phyloP scores from a whole-genome alignment of 2,329 filamentous ascomycete species.

The Colletotrichum eremochloae region DNA sequence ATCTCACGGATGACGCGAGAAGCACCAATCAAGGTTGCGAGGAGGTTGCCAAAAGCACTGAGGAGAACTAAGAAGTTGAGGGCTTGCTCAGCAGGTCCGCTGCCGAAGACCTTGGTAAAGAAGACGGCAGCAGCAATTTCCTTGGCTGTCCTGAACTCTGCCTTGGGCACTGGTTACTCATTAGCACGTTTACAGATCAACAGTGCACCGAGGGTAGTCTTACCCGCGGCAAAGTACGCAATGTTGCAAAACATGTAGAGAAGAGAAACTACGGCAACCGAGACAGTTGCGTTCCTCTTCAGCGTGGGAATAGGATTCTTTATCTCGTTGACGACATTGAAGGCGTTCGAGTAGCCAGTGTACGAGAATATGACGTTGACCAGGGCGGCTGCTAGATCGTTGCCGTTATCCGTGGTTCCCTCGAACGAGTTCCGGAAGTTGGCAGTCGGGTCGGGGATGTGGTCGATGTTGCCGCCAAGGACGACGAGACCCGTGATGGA shows the following conservation, averaged over 20 bases:
- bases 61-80: conserved; percentile 70
- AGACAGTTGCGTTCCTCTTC: conserved; percentile 62
- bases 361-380: conserved; percentile 72
- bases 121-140: conserved; percentile 70
- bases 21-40: conserved; percentile 67
- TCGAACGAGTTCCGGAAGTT: conserved; percentile 55
- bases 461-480: conserved; percentile 55
- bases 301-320: conserved; percentile 70
- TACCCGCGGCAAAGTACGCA: conserved; percentile 65
- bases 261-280: conserved; percentile 63
- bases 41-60: conserved; percentile 70
- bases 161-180: conserved; percentile 58
- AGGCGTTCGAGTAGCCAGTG: conserved; percentile 69
- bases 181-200: not conserved
- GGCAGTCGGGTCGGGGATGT: conserved; percentile 49
- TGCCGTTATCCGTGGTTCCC: conserved; percentile 53
- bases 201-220: not conserved
- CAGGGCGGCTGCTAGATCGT: conserved; percentile 60
- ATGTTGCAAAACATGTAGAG: conserved; percentile 72
- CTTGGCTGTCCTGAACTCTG: conserved; percentile 63
- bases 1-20: conserved; percentile 72
- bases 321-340: conserved; percentile 73
- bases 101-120: conserved; percentile 70
- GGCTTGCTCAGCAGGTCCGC: conserved; percentile 61
- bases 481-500: conserved; percentile 73